Evolutionary conservation across 192 early-diverging fungal genomes (phyloP).

Genomic region (Backusella sp.): DNA sequence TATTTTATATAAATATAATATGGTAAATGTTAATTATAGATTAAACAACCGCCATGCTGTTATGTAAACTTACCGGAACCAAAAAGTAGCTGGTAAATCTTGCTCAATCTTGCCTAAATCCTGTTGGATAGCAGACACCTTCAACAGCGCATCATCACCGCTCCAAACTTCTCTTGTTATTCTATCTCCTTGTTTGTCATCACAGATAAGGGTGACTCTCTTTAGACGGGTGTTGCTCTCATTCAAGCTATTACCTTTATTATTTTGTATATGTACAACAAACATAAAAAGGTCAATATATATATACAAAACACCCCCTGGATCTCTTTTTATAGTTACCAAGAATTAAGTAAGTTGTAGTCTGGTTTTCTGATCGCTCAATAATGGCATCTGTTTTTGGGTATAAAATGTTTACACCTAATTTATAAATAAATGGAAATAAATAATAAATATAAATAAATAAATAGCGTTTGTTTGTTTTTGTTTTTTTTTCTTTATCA

Average conservation of each 20-base stretch:
- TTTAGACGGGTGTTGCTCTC: background rate
- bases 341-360: conserved; percentile 11
- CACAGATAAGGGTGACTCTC: background rate
- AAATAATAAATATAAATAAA: background rate
- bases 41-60: conserved; percentile 1
- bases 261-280: background rate
- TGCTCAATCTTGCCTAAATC: background rate
- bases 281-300: background rate
- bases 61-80: conserved; percentile 14
- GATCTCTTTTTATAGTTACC: conserved; percentile 17
- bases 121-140: conserved; percentile 16
- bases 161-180: background rate
- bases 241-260: conserved; percentile 2
- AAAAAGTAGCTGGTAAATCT: conserved; percentile 11
- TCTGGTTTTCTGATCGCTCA: conserved; percentile 8
- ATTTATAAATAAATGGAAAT: background rate
- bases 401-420: conserved; percentile 19
- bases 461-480: background rate
- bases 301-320: background rate
- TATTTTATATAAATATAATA: background rate
- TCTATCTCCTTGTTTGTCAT: conserved; percentile 7
- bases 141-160: background rate
- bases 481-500: background rate
- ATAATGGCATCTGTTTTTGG: conserved; percentile 10
- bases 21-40: conserved; percentile 16